A percentile compares a stretch with the other conserved stretches of the same genome.
These are phyloP conservation scores for Colletotrichum lini DNA, from an alignment of 2,329 filamentous ascomycete genomes.

Conservation along the genomic window DNA sequence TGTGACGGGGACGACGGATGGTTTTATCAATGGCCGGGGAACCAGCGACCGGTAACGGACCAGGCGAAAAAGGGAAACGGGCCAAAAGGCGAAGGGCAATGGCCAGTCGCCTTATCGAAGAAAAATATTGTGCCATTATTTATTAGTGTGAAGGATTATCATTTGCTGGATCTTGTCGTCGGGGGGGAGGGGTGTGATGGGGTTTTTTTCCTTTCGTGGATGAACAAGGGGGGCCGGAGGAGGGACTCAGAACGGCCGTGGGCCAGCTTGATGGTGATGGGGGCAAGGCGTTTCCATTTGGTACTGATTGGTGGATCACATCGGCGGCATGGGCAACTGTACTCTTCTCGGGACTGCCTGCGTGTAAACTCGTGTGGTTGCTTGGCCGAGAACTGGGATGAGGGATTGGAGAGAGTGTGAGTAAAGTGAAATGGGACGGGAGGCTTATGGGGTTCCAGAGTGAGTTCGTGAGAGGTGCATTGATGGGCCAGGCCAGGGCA, in stretches of 20 bases:
- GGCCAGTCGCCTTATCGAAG: conserved; percentile 36
- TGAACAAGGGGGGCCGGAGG: neutral
- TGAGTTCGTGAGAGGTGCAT: conserved; percentile 8
- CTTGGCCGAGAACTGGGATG: neutral
- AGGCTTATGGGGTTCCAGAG: neutral
- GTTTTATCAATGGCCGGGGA: conserved; percentile 34
- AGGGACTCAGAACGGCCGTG: neutral
- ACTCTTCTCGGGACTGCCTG: neutral
- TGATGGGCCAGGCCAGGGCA: conserved; percentile 7
- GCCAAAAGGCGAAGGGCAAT: conserved; percentile 5
- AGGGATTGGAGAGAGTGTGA: neutral
- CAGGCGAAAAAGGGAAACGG: conserved; percentile 9
- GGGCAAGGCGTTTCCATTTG: neutral
- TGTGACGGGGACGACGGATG: conserved; percentile 18
- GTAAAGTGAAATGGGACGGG: neutral
- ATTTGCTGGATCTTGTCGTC: conserved; percentile 40
- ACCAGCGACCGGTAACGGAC: conserved; percentile 9
- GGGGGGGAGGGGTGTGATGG: conserved; percentile 23
- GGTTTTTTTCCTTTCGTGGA: conserved; percentile 1
- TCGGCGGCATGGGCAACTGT: conserved; percentile 3
- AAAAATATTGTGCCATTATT: conserved; percentile 40
- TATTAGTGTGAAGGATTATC: conserved; percentile 41
- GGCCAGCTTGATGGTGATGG: neutral
- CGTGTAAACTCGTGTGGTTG: neutral
- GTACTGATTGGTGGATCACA: neutral